These are phyloP conservation scores for Pichia sp. DNA, from an alignment of 1,139 yeast species.

Conservation along the genomic window DNA sequence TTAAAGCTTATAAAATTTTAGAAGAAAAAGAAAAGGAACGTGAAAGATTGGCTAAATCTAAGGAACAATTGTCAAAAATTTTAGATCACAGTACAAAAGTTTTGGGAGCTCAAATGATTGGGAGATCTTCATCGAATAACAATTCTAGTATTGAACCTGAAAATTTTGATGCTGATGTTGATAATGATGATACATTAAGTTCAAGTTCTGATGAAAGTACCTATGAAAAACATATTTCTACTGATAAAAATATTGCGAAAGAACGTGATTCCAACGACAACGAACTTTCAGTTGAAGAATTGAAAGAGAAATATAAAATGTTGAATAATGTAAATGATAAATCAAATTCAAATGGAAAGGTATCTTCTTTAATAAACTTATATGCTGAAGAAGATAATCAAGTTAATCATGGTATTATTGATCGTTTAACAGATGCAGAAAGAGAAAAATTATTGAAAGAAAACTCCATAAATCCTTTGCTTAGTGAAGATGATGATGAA, in stretches of 20 bases:
- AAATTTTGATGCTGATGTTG: constrained; percentile 11
- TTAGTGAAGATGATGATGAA: constrained; percentile 24
- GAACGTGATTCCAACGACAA: constrained; percentile 36
- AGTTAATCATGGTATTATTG: constrained; percentile 17
- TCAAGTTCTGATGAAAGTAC: constrained; percentile 27
- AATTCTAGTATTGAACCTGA: constrained; percentile 16
- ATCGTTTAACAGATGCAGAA: constrained; percentile 25
- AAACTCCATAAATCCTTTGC: constrained; percentile 17
- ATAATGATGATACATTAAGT: constrained; percentile 21
- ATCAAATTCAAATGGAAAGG: neutral
- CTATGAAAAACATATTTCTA: no score
- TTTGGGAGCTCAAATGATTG: constrained; percentile 72
- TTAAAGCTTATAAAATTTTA: constrained; percentile 61
- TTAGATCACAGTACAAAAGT: constrained; percentile 87
- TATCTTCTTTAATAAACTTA: constrained; percentile 13
- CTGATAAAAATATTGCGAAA: no score
- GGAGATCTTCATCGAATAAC: constrained; percentile 23
- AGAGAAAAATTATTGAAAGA: constrained; percentile 18
- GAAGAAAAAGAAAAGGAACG: constrained; percentile 57
- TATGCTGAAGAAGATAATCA: constrained; percentile 15
- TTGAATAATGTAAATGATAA: constrained; percentile 25
- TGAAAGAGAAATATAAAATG: constrained; percentile 56
- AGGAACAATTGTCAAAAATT: constrained; percentile 83
- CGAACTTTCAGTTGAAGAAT: constrained; percentile 57
- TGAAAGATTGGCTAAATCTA: constrained; percentile 69